phyloP scores from a whole-genome alignment of 2,329 filamentous ascomycete genomes.

The Gnomoniopsis sp. region DNA sequence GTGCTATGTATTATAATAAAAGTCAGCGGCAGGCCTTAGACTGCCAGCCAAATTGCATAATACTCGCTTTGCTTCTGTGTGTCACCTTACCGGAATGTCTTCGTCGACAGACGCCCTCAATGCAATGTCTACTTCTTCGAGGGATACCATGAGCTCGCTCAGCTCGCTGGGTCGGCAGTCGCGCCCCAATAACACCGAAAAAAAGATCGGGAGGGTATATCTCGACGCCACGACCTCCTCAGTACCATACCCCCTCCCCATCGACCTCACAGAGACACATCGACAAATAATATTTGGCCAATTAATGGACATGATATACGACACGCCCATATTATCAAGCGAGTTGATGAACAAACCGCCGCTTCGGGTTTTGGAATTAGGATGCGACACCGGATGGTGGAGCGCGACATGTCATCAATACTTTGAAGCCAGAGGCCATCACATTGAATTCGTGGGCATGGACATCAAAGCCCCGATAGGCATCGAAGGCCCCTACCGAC shows the following conservation, averaged over 20 bases:
- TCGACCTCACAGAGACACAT: conserved; percentile 61
- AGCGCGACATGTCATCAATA: conserved; percentile 37
- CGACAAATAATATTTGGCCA: conserved; percentile 59
- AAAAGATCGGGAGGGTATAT: not conserved
- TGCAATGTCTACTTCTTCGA: too few species aligned
- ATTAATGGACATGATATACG: conserved; percentile 54
- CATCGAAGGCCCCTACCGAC: not conserved
- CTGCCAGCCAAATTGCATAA: too few species aligned
- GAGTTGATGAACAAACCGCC: conserved; percentile 38
- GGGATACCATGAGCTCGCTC: too few species aligned
- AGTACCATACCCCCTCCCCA: conserved; percentile 58
- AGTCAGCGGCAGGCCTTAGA: too few species aligned
- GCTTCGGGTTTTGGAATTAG: conserved; percentile 56
- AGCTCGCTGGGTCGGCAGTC: too few species aligned
- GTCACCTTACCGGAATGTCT: too few species aligned
- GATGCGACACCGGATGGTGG: conserved; percentile 62
- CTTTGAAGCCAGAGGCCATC: conserved; percentile 20
- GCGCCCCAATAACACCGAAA: not conserved
- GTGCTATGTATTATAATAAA: too few species aligned
- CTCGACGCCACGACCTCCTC: conserved; percentile 13
- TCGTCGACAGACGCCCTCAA: too few species aligned
- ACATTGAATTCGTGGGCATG: conserved; percentile 25
- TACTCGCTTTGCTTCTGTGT: too few species aligned
- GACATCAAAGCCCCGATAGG: conserved; percentile 20
- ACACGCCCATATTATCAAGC: conserved; percentile 32